A percentile compares a stretch with the other conserved stretches of the same genome.
phyloP scores from a whole-genome alignment of 148 eudicot species.

The Persicaria tinctoria region DNA sequence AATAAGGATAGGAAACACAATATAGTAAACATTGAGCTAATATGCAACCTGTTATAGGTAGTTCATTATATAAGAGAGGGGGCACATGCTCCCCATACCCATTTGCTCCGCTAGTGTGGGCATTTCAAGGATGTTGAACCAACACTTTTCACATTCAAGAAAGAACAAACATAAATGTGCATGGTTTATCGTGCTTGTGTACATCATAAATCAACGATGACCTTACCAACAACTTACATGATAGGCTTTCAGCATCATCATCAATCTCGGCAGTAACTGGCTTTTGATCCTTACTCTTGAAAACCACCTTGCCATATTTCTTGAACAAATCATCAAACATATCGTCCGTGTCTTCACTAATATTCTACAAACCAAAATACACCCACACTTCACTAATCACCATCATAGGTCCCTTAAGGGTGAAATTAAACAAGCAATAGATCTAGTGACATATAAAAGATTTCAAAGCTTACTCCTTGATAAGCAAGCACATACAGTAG shows the following conservation, averaged over 20 bases:
- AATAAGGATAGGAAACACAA: no score
- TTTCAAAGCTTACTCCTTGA: not conserved
- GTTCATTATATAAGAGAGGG: no score
- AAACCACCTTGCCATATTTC: constrained; percentile 85
- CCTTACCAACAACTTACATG: constrained; percentile 45
- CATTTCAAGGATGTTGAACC: not conserved
- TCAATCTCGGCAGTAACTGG: constrained; percentile 63
- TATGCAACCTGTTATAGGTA: no score
- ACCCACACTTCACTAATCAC: not conserved
- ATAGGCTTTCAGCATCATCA: constrained; percentile 94
- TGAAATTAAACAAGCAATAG: not conserved
- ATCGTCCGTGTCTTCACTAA: constrained; percentile 84
- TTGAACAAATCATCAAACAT: constrained; percentile 77
- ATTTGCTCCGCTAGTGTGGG: no score
- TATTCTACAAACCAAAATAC: constrained; percentile 48
- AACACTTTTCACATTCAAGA: not conserved
- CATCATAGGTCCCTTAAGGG: not conserved
- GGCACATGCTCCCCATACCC: no score
- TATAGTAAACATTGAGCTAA: no score
- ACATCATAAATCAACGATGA: not conserved
- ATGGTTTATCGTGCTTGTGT: not conserved
- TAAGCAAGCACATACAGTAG: not conserved
- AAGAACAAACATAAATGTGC: not conserved
- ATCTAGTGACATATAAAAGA: not conserved
- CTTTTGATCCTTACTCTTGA: constrained; percentile 59